These are phyloP conservation scores for Suillus brevipes DNA, from an alignment of 768 basidiomycete genomes.

Conservation along the genomic window DNA sequence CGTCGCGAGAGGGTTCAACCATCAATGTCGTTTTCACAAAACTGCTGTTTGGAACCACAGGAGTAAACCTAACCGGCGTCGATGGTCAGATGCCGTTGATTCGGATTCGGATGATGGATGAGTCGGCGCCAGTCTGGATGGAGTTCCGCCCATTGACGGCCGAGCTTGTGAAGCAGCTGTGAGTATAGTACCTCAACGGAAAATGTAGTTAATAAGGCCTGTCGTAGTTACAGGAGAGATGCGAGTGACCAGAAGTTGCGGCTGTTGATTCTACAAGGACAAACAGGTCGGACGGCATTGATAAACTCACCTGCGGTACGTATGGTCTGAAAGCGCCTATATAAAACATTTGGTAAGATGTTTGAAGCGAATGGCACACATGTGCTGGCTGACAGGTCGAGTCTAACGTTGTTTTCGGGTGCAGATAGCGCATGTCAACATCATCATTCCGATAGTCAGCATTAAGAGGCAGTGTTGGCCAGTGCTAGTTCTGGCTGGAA, in stretches of 20 bases:
- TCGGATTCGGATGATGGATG: neutral
- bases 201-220: slow-evolving; percentile 8
- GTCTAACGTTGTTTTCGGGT: slow-evolving; percentile 41
- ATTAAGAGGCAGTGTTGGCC: neutral
- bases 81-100: slow-evolving; percentile 8
- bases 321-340: slow-evolving; percentile 76
- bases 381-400: slow-evolving; percentile 33
- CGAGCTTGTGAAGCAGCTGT: slow-evolving; percentile 1
- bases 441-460: no score
- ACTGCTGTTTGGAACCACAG: slow-evolving; percentile 8
- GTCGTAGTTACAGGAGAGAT: slow-evolving; percentile 17
- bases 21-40: neutral
- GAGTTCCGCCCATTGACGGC: slow-evolving; percentile 5
- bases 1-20: slow-evolving; percentile 27
- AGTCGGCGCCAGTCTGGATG: neutral
- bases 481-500: neutral
- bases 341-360: slow-evolving; percentile 35
- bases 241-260: slow-evolving; percentile 20
- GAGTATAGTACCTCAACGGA: slow-evolving; percentile 17
- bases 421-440: slow-evolving; percentile 74
- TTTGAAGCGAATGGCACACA: slow-evolving; percentile 5
- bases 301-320: slow-evolving; percentile 62
- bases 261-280: slow-evolving; percentile 68
- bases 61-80: slow-evolving; percentile 10
- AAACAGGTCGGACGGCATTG: slow-evolving; percentile 61